Evolutionary conservation across 2,329 filamentous ascomycete species (phyloP).

Genomic region (Aaosphaeria pasadenensis): DNA sequence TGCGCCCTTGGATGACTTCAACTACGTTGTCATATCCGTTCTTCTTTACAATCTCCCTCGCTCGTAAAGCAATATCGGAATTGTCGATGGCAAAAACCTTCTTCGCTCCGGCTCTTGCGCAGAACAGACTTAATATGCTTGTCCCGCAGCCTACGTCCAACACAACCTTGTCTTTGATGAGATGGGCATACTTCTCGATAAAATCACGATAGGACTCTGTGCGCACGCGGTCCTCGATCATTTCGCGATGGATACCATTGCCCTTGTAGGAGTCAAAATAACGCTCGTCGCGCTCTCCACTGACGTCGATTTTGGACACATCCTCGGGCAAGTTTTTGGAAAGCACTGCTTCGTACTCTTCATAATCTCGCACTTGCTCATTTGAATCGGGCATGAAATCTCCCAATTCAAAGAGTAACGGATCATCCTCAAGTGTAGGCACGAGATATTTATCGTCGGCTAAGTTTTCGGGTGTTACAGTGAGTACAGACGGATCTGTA

Average conservation of each 20-base stretch:
- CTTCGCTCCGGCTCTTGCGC: conserved; percentile 81
- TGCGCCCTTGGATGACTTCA: conserved; percentile 77
- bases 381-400: conserved; percentile 55
- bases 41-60: conserved; percentile 77
- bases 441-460: conserved; percentile 78
- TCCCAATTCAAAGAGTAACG: conserved; percentile 81
- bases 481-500: conserved; percentile 41
- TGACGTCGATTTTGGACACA: conserved; percentile 24
- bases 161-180: conserved; percentile 83
- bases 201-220: conserved; percentile 94
- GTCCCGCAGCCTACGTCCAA: conserved; percentile 84
- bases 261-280: conserved; percentile 64
- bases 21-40: conserved; percentile 74
- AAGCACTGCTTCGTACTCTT: conserved; percentile 37
- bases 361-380: conserved; percentile 26
- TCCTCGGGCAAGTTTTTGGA: conserved; percentile 38
- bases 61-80: conserved; percentile 84
- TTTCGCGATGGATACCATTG: conserved; percentile 86
- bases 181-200: conserved; percentile 84
- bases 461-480: conserved; percentile 60
- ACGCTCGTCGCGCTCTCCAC: conserved; percentile 52
- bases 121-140: conserved; percentile 92
- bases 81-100: conserved; percentile 90
- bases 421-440: conserved; percentile 85
- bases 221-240: conserved; percentile 86